Evolutionary conservation across 306 rosid species (phyloP), one percentile per base, ranked within the genome.

Genomic region (Styphnolobium japonicum): DNA sequence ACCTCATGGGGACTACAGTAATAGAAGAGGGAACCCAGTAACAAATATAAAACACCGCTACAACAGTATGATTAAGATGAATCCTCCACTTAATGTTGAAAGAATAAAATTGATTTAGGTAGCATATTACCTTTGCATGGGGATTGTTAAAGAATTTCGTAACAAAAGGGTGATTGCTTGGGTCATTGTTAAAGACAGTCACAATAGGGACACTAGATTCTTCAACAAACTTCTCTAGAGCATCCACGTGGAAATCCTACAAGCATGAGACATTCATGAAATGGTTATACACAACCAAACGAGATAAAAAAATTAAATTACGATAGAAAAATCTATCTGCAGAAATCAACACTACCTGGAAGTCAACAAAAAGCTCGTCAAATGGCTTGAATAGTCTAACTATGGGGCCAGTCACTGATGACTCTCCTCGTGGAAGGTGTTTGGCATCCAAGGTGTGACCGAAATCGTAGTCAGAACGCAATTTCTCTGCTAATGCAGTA

Each of bases 381-480:
- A 93, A 93, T 78, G 98, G 93, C 87, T 93, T 93, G 85, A 93
- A 84, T 42, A 93, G 80, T 77, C 98, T 87, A 66, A 91, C 85
- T 23, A 86, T 0, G 10, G 93, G 97, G 23, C 98, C 94, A 71
- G 85, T 23, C 53, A 88, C 89, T 9, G 93, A 91, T 63, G 90
- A 80, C 71, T 89, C 97, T 62, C 98, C 98, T 12, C 85, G 89
- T 11, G 98, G 97, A 75, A 93, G 93, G 73, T 81, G 77, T 81
- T 91, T 91, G 62, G 90, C 97, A 81, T 89, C 92, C 81, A 79
- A 77, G 51, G 98, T 89, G 75, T 93, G 98, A 19, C 87, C 94
- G 49, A 93, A 93, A 10, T 83, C 92, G 45, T 87, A 91, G 72
- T 93, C 97, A 15, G 92, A 68, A 9, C 97, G 90, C 84, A 91